Conservation (phyloP, 163 green algal species). For the Scenedesmus sp. region DNA sequence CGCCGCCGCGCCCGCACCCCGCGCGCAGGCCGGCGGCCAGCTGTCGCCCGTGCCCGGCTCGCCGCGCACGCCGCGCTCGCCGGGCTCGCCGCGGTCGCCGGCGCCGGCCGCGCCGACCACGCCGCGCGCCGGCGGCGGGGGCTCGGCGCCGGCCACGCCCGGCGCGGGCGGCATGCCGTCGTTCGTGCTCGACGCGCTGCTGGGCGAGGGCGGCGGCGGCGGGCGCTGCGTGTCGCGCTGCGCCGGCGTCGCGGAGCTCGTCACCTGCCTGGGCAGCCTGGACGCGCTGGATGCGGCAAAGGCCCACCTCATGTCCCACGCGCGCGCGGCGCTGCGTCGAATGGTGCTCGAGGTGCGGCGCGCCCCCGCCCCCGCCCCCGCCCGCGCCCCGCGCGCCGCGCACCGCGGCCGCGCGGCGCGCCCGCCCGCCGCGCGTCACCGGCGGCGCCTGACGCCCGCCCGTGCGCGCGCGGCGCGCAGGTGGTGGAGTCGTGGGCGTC, state of each 20-base stretch:
- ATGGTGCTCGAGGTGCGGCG: slow-evolving; percentile 46
- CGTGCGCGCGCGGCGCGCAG: background rate
- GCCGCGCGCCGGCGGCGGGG: no score
- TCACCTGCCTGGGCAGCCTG: slow-evolving; percentile 68
- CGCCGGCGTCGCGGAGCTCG: slow-evolving; percentile 47
- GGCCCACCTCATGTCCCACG: slow-evolving; percentile 53
- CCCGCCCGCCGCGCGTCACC: no score
- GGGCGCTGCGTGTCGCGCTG: background rate
- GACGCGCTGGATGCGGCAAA: slow-evolving; percentile 66
- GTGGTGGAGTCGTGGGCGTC: slow-evolving; percentile 24
- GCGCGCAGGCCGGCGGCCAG: no score
- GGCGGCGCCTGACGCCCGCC: no score
- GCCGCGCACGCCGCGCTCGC: no score
- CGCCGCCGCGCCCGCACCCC: no score
- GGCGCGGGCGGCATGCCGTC: background rate
- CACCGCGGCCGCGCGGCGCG: no score
- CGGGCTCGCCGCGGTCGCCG: no score
- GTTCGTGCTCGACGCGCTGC: slow-evolving; percentile 17
- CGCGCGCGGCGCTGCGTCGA: slow-evolving; percentile 52
- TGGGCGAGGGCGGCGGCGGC: slow-evolving; percentile 2
- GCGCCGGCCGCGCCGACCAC: no score
- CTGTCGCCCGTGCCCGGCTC: no score
- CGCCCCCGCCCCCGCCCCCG: no score
- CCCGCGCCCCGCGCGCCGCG: no score
- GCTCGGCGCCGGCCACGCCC: background rate